Conservation (phyloP, 768 basidiomycete genomes). For the Coprinopsis sp. region DNA sequence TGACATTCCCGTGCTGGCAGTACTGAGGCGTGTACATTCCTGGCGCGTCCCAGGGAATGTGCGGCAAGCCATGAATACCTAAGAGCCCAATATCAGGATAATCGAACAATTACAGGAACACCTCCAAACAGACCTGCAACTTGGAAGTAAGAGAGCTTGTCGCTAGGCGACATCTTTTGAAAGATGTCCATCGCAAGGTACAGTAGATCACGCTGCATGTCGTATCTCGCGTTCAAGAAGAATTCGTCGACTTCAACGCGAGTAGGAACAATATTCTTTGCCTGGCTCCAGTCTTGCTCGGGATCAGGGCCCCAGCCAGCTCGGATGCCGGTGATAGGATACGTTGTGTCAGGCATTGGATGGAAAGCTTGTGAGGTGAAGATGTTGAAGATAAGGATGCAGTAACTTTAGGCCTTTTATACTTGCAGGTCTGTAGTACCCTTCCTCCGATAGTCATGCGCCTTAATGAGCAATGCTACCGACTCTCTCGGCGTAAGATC, state of each 20-base stretch:
- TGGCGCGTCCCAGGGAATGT: neutral
- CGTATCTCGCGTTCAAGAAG: neutral
- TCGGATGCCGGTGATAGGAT: neutral
- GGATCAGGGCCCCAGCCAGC: neutral
- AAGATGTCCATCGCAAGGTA: neutral
- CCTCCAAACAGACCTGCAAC: neutral
- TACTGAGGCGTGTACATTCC: neutral
- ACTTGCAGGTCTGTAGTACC: too few species aligned
- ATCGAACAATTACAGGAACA: neutral
- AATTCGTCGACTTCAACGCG: conserved; percentile 1
- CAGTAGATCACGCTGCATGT: neutral
- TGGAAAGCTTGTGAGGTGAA: too few species aligned
- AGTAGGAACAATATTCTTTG: too few species aligned
- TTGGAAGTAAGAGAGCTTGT: neutral
- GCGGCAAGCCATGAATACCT: conserved; percentile 1
- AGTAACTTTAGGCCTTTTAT: too few species aligned
- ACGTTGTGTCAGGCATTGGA: too few species aligned
- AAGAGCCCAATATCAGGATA: neutral
- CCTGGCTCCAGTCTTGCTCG: too few species aligned
- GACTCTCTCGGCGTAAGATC: too few species aligned
- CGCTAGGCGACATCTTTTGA: neutral
- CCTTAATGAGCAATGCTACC: too few species aligned
- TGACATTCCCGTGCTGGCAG: neutral
- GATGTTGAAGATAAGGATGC: too few species aligned
- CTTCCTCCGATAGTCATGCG: too few species aligned